Percentiles rank a stretch among this genome's conserved stretches.
Conservation (phyloP, 208 protist genomes). For the Trypanosomatidae sp. region DNA sequence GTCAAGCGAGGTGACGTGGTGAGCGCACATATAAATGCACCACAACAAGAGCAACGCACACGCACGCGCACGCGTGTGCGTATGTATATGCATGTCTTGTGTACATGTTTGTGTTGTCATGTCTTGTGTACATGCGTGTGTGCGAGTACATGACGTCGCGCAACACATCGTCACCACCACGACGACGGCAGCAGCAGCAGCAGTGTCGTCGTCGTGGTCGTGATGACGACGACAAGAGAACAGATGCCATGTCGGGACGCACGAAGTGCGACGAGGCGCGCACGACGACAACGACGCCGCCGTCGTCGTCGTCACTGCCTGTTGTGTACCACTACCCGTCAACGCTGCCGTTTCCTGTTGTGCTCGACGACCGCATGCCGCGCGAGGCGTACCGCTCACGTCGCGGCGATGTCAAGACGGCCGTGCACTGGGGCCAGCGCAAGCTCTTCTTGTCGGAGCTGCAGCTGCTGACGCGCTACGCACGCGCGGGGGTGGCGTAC, state of each 20-base stretch:
- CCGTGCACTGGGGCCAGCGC: slow-evolving; percentile 94
- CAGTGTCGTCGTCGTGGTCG: too few relatives aligned
- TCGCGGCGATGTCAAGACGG: slow-evolving; percentile 71
- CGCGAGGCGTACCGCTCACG: slow-evolving; percentile 73
- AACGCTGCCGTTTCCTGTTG: slow-evolving; percentile 39
- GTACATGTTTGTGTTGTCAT: background rate
- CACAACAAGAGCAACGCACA: too few relatives aligned
- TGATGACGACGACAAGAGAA: too few relatives aligned
- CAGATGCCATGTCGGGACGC: too few relatives aligned
- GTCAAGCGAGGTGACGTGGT: too few relatives aligned
- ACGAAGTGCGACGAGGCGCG: background rate
- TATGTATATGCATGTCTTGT: background rate
- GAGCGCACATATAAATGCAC: too few relatives aligned
- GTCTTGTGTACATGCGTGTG: too few relatives aligned
- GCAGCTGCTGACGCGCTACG: slow-evolving; percentile 86
- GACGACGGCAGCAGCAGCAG: too few relatives aligned
- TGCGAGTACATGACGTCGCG: too few relatives aligned
- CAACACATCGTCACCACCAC: too few relatives aligned
- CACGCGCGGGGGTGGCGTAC: slow-evolving; percentile 44
- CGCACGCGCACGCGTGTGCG: too few relatives aligned
- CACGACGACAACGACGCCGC: background rate
- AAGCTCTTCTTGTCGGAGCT: slow-evolving; percentile 94
- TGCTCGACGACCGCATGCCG: slow-evolving; percentile 59
- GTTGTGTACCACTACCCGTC: slow-evolving; percentile 69
- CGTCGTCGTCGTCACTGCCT: background rate